phyloP scores from a whole-genome alignment of 805 yeast species.

The Brettanomyces sp. region DNA sequence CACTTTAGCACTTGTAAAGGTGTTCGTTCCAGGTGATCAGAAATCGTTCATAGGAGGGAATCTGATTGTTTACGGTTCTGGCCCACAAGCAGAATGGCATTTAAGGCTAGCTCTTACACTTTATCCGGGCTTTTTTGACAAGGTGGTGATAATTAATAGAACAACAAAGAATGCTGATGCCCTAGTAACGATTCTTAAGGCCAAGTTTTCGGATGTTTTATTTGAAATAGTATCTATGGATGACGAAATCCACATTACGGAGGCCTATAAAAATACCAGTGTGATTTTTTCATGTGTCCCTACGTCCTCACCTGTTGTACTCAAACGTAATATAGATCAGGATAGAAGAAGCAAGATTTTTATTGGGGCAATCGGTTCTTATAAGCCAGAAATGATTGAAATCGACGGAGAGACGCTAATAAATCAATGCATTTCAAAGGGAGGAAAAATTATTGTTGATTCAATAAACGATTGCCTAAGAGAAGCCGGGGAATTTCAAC shows the following conservation, averaged over 20 bases:
- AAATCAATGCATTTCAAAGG: conserved; percentile 21
- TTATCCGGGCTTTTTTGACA: conserved; percentile 28
- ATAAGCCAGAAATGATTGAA: conserved; percentile 60
- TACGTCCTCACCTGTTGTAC: conserved; percentile 38
- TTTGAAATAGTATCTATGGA: conserved; percentile 11
- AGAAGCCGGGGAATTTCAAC: conserved; percentile 61
- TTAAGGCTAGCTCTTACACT: conserved; percentile 31
- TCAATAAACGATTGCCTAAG: conserved; percentile 44
- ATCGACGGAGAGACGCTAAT: conserved; percentile 38
- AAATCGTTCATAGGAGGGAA: conserved; percentile 13
- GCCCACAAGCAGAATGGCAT: conserved; percentile 62
- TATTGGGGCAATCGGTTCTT: conserved; percentile 56
- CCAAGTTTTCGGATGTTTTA: conserved; percentile 22
- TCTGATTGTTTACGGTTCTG: conserved; percentile 45
- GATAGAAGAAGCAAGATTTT: conserved; percentile 23
- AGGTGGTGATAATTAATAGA: conserved; percentile 39
- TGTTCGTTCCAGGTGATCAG: conserved; percentile 19
- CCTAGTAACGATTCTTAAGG: conserved; percentile 21
- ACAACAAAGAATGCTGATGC: conserved; percentile 29
- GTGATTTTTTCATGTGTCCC: conserved; percentile 57
- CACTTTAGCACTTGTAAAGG: conserved; percentile 34
- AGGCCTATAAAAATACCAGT: conserved; percentile 29
- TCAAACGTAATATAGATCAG: conserved; percentile 20
- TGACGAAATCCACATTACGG: conserved; percentile 11
- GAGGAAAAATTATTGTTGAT: conserved; percentile 46